These are phyloP conservation scores for Lasiodiplodia citricola DNA, from an alignment of 2,329 filamentous ascomycete species.

Conservation along the genomic window DNA sequence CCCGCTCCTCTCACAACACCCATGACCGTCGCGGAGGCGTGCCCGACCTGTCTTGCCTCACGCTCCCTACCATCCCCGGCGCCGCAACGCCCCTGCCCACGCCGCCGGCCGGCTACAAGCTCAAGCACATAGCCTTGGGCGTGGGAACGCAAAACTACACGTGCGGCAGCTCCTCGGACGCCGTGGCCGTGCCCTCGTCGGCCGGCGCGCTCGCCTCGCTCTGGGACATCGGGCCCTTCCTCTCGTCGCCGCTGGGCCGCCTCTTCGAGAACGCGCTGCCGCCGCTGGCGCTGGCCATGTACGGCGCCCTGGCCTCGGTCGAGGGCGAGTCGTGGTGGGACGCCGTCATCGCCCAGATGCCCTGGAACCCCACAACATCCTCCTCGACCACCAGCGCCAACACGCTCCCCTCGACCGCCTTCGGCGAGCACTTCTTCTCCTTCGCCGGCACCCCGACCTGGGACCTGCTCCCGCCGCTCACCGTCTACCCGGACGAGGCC, in stretches of 20 bases:
- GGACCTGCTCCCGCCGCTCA: constrained; percentile 50
- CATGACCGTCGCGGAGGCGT: neutral
- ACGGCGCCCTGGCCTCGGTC: constrained; percentile 4
- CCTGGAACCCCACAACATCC: neutral
- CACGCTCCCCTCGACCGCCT: constrained; percentile 36
- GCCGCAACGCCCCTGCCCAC: constrained; percentile 44
- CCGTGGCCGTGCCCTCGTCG: constrained; percentile 32
- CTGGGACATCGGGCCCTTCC: constrained; percentile 29
- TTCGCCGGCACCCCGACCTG: constrained; percentile 62
- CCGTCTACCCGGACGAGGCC: constrained; percentile 38
- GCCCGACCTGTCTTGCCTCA: constrained; percentile 9
- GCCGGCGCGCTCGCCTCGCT: constrained; percentile 30
- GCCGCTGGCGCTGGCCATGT: constrained; percentile 17
- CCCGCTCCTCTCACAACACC: neutral
- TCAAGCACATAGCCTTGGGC: constrained; percentile 54
- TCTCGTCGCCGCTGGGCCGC: constrained; percentile 10
- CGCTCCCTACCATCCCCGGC: constrained; percentile 40
- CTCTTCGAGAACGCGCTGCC: constrained; percentile 8
- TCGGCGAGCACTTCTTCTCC: constrained; percentile 74
- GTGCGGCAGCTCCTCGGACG: constrained; percentile 26
- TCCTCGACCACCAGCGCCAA: no score
- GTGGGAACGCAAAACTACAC: constrained; percentile 54
- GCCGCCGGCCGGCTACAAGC: constrained; percentile 35
- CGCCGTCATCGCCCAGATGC: constrained; percentile 7
- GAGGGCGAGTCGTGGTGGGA: neutral